Evolutionary conservation across 306 rosid genomes (phyloP).

Genomic region (Trifolium dubium): DNA sequence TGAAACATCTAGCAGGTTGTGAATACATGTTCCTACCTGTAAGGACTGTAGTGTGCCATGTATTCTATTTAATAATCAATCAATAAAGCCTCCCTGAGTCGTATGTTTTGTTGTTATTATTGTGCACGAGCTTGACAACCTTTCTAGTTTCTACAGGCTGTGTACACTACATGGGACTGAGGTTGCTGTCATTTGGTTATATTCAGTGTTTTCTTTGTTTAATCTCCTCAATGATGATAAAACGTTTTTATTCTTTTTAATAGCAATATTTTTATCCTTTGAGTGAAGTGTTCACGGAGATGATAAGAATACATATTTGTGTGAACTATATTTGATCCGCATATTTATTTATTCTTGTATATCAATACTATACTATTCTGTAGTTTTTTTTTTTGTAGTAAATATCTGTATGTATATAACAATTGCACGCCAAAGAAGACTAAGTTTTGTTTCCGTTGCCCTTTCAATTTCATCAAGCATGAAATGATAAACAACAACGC

Average conservation of each 20-base stretch:
- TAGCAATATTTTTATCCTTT: neutral
- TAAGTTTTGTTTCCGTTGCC: neutral
- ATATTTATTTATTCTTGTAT: neutral
- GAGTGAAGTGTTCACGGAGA: neutral
- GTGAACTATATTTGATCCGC: neutral
- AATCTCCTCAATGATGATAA: slow-evolving; percentile 8
- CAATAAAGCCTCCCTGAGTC: slow-evolving; percentile 48
- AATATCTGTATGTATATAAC: too few species aligned
- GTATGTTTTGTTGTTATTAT: slow-evolving; percentile 21
- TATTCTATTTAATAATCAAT: slow-evolving; percentile 56
- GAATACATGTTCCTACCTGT: slow-evolving; percentile 63
- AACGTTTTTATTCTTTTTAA: neutral
- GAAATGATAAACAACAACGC: neutral
- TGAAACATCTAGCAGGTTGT: slow-evolving; percentile 52
- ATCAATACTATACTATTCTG: neutral
- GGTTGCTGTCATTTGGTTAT: slow-evolving; percentile 12
- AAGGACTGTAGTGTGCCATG: slow-evolving; percentile 52
- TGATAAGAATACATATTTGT: neutral
- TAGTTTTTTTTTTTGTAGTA: too few species aligned
- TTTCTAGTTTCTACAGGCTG: slow-evolving; percentile 7
- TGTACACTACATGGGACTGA: neutral
- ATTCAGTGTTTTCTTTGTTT: neutral
- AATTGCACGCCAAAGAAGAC: neutral
- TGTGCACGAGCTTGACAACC: slow-evolving; percentile 3
- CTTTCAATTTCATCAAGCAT: slow-evolving; percentile 7